Percentiles rank a stretch among this genome's conserved stretches.
These are phyloP conservation scores for Fomitopsis schrenkii DNA, from an alignment of 1,284 basidiomycete genomes.

Conservation along the genomic window DNA sequence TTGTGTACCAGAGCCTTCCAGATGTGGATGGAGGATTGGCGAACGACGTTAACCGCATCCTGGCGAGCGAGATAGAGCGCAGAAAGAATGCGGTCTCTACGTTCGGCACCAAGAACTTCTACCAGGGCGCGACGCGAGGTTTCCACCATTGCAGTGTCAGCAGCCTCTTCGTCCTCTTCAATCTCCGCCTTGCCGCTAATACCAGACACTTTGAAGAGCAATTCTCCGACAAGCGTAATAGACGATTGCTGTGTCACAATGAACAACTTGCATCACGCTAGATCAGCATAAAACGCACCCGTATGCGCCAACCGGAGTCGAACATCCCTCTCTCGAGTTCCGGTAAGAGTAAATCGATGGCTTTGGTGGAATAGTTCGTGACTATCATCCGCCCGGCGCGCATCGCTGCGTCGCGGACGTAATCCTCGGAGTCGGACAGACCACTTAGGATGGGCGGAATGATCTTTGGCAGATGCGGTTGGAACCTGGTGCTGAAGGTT, in stretches of 20 bases:
- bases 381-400: constrained; percentile 99
- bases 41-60: constrained; percentile 87
- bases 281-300: constrained; percentile 49
- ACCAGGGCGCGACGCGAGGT: constrained; percentile 81
- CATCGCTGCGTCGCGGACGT: constrained; percentile 95
- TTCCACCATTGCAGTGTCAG: constrained; percentile 67
- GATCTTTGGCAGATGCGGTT: constrained; percentile 93
- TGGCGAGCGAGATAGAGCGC: constrained; percentile 93
- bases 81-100: constrained; percentile 88
- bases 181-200: constrained; percentile 89
- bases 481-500: constrained; percentile 95
- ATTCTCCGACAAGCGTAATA: constrained; percentile 92
- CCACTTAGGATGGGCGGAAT: constrained; percentile 92
- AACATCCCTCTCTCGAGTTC: constrained; percentile 96
- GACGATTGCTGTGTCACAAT: constrained; percentile 71
- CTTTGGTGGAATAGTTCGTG: constrained; percentile 89
- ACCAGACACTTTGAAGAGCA: constrained; percentile 97
- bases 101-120: constrained; percentile 86
- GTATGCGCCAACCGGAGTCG: constrained; percentile 91
- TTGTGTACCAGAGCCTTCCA: constrained; percentile 99
- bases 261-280: constrained; percentile 1
- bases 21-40: constrained; percentile 91
- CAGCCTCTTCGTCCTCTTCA: constrained; percentile 73
- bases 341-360: constrained; percentile 92
- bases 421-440: constrained; percentile 92